Evolutionary conservation across 1,139 yeast genomes (phyloP), one percentile per base, ranked within the genome.

Genomic region (Yamadazyma diospyri): DNA sequence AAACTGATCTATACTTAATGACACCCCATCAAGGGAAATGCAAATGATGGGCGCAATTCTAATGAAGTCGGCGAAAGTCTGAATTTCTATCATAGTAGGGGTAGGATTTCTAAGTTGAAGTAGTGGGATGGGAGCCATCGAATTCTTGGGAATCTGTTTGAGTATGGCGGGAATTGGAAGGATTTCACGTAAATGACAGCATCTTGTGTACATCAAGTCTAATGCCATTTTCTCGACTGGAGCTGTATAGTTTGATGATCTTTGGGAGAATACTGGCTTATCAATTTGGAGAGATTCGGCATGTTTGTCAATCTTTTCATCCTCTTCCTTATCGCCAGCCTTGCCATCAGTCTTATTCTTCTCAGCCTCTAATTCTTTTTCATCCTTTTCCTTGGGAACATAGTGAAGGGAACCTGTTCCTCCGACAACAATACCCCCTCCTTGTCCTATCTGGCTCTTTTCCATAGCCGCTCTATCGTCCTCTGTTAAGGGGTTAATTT

Each of bases 401-500:
- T 65, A 50, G 29, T 72, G 75, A 33, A 81, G 57, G 27, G 82
- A 78, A 0, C 86, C 87, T 4, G 84, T 66, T 1, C 94, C 94
- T 19, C 94, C 94, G 23, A 83, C 89, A 3, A 82, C 87, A 14
- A 82, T 66, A 12, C 92, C 92, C n/a, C 81, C 78, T 16, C 81
- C 81, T 15, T 69, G 62, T 0, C 78, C 72, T 38, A 65, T 57
- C 38, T 72, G 58, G 2, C 78, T 61, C 36, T 72, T 70, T 33
- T 72, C 61, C 19, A 59, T 47, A 14, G 59, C 57, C 16, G 39
- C 61, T 44, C 68, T 72, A 35, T 81, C 88, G 32, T 78, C 82
- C 15, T 81, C 78, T 2, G 78, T 62, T 25, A 82, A 56, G 21
- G 82, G 81, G 44, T 79, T 79, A 15, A 82, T 69, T 10, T 73